A percentile compares a stretch with the other conserved stretches of the same genome.
Conservation (phyloP, 441 rosid genomes). For the Gossypium laxum region DNA sequence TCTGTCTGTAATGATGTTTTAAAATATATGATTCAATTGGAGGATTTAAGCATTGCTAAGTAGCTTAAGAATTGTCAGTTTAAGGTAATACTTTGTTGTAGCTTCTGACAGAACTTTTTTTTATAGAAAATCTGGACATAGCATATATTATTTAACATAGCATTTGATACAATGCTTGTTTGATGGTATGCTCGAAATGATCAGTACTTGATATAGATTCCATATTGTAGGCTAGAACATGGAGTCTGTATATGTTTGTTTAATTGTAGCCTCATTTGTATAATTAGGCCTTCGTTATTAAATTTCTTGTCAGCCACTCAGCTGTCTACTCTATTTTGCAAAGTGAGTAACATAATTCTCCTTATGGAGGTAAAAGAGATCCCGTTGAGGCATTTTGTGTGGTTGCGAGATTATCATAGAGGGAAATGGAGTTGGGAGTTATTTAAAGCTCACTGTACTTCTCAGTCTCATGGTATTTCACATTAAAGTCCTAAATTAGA, state of each 20-base stretch:
- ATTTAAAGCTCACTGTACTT: neutral
- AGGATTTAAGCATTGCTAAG: neutral
- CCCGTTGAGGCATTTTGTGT: neutral
- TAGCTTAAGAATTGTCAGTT: neutral
- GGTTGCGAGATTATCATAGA: neutral
- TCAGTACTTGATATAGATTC: neutral
- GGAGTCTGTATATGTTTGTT: neutral
- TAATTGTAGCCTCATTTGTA: neutral
- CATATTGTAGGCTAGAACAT: neutral
- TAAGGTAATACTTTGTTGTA: neutral
- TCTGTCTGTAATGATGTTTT: neutral
- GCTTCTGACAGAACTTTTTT: neutral
- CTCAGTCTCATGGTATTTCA: neutral
- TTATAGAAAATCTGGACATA: neutral
- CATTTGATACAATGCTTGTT: neutral
- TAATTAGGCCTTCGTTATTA: neutral
- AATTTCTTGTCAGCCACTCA: neutral
- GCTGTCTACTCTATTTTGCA: neutral
- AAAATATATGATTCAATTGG: neutral
- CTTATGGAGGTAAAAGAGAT: neutral
- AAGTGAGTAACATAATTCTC: neutral
- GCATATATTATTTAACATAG: neutral
- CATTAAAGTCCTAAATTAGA: neutral
- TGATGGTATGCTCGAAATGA: neutral
- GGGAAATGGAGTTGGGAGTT: neutral